Conservation (phyloP, 1,284 basidiomycete genomes). For the Takashimella tepidaria region DNA sequence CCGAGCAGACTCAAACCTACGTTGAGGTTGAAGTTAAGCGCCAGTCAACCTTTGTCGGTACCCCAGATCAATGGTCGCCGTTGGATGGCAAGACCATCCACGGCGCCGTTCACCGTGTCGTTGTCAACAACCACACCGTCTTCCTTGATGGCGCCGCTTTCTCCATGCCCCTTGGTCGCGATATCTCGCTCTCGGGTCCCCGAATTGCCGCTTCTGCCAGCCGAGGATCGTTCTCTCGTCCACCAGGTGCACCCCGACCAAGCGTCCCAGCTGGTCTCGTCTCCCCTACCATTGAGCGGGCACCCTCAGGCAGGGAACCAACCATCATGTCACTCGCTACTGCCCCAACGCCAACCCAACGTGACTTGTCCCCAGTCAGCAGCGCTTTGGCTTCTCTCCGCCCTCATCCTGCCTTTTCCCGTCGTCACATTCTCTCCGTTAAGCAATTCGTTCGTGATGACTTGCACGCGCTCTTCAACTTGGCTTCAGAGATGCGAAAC, state of each 20-base stretch:
- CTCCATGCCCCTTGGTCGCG: constrained; percentile 63
- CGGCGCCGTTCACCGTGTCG: constrained; percentile 84
- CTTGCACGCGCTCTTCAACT: constrained; percentile 86
- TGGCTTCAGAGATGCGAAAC: constrained; percentile 94
- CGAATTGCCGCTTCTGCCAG: constrained; percentile 21
- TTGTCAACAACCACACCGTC: constrained; percentile 84
- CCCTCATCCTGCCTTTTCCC: constrained; percentile 67
- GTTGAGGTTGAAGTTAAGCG: constrained; percentile 91
- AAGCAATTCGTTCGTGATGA: constrained; percentile 90
- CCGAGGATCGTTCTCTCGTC: constrained; percentile 41
- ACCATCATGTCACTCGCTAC: constrained; percentile 42
- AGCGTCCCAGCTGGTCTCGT: constrained; percentile 12
- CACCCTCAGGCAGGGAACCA: constrained; percentile 7
- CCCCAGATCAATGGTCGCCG: constrained; percentile 72
- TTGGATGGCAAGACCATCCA: constrained; percentile 61
- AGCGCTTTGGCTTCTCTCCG: constrained; percentile 49
- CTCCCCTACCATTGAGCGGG: constrained; percentile 15
- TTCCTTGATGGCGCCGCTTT: constrained; percentile 80
- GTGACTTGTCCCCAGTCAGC: constrained; percentile 45
- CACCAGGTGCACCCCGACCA: constrained; percentile 29
- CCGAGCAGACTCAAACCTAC: constrained; percentile 78
- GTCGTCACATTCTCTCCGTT: constrained; percentile 89
- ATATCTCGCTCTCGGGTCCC: constrained; percentile 68
- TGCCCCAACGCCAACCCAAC: constrained; percentile 10
- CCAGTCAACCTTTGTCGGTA: constrained; percentile 55